These are phyloP conservation scores for Erigeron canadensis DNA, from an alignment of 129 eudicot species.

Conservation along the genomic window DNA sequence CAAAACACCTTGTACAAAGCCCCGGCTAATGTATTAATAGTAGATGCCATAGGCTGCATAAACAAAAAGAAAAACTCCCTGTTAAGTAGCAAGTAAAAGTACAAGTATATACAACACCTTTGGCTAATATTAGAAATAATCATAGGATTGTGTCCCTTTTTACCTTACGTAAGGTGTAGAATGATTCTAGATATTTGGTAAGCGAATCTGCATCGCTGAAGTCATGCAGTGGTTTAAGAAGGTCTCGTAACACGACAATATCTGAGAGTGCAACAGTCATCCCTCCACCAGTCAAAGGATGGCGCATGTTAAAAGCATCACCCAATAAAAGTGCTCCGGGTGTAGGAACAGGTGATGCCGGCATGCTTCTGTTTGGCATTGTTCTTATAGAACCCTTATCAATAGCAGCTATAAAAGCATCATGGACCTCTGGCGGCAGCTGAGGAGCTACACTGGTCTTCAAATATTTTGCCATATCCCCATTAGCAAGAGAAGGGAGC, in stretches of 20 bases:
- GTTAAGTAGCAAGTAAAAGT: background rate
- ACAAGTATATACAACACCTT: background rate
- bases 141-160: background rate
- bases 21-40: conserved; percentile 67
- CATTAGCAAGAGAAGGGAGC: conserved; percentile 57
- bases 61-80: background rate
- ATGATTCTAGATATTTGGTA: conserved; percentile 51
- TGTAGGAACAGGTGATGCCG: conserved; percentile 53
- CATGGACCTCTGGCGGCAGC: conserved; percentile 50
- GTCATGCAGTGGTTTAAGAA: conserved; percentile 46
- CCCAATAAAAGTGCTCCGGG: conserved; percentile 66
- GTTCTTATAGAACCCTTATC: conserved; percentile 51
- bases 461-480: conserved; percentile 60
- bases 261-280: conserved; percentile 78
- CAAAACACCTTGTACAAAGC: conserved; percentile 62
- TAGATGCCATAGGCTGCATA: conserved; percentile 72
- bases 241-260: conserved; percentile 50
- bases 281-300: conserved; percentile 79
- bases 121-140: background rate
- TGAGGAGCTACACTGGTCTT: conserved; percentile 60
- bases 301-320: conserved; percentile 79
- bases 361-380: conserved; percentile 70
- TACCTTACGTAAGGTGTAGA: conserved; percentile 71
- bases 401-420: conserved; percentile 48
- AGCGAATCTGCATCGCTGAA: conserved; percentile 43